phyloP scores from a whole-genome alignment of 495 filamentous ascomycete species.

The Chaetomium fimeti region DNA sequence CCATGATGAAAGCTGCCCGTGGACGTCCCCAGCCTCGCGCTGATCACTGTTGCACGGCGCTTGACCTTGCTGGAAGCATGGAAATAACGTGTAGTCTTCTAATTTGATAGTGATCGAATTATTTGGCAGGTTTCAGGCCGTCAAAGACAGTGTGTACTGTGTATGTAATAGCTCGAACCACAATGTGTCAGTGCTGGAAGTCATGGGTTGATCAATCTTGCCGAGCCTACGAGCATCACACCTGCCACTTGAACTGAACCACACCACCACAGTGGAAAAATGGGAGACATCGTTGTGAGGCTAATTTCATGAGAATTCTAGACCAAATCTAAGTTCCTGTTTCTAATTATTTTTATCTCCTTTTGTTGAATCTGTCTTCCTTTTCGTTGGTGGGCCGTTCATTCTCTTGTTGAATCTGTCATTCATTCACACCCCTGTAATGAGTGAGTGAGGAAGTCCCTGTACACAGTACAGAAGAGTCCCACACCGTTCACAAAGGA shows the following conservation, averaged over 20 bases:
- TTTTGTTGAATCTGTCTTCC: too few relatives aligned
- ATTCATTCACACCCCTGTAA: too few relatives aligned
- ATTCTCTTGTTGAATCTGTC: too few relatives aligned
- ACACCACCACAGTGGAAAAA: neutral
- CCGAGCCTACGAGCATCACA: neutral
- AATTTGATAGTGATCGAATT: neutral
- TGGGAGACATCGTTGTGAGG: too few relatives aligned
- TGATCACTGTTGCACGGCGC: neutral
- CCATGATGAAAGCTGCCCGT: conserved; percentile 3
- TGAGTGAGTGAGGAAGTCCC: too few relatives aligned
- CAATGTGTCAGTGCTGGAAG: neutral
- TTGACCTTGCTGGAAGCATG: neutral
- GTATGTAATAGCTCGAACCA: neutral
- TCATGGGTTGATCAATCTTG: neutral
- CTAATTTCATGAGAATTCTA: too few relatives aligned
- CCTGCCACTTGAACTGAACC: conserved; percentile 7
- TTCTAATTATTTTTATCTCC: too few relatives aligned
- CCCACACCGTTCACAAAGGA: too few relatives aligned
- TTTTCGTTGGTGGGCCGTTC: too few relatives aligned
- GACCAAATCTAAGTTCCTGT: too few relatives aligned
- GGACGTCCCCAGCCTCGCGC: neutral
- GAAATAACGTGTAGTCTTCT: neutral
- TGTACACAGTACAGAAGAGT: too few relatives aligned
- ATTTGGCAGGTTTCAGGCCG: neutral
- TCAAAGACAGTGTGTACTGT: neutral